Percentiles rank a stretch among this genome's conserved stretches.
These are phyloP conservation scores for Solanum pinnatisectum DNA, from an alignment of 257 asterid species.

Conservation along the genomic window DNA sequence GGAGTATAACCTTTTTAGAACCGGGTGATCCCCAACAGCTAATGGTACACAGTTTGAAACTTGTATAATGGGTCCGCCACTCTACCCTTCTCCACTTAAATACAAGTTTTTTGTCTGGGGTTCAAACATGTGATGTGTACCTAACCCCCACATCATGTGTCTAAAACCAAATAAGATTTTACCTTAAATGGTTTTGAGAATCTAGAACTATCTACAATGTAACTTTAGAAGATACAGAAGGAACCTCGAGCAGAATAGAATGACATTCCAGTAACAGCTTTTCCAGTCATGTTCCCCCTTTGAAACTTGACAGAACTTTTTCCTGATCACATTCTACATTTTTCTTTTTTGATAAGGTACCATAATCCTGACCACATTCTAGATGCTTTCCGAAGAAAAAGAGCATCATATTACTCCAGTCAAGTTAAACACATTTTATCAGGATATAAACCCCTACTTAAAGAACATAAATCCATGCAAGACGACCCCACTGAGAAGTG, in stretches of 20 bases:
- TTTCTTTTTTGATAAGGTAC: neutral
- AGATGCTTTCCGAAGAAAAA: neutral
- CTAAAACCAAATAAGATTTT: neutral
- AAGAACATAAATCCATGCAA: neutral
- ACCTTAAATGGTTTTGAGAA: neutral
- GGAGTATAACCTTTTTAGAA: neutral
- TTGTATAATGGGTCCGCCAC: neutral
- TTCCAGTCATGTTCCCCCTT: neutral
- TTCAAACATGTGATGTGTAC: neutral
- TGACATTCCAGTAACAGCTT: neutral
- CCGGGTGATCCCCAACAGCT: neutral
- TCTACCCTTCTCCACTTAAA: neutral
- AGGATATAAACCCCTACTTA: neutral
- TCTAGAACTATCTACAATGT: neutral
- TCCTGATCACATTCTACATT: neutral
- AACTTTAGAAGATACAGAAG: neutral
- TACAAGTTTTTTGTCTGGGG: neutral
- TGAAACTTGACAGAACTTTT: neutral
- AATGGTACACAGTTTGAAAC: neutral
- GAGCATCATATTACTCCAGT: neutral
- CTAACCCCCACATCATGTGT: neutral
- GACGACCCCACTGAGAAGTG: neutral
- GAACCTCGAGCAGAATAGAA: neutral
- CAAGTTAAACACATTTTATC: neutral
- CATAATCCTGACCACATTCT: neutral